Evolutionary conservation across 768 basidiomycete genomes (phyloP).

Genomic region (Hypholoma sublateritium): DNA sequence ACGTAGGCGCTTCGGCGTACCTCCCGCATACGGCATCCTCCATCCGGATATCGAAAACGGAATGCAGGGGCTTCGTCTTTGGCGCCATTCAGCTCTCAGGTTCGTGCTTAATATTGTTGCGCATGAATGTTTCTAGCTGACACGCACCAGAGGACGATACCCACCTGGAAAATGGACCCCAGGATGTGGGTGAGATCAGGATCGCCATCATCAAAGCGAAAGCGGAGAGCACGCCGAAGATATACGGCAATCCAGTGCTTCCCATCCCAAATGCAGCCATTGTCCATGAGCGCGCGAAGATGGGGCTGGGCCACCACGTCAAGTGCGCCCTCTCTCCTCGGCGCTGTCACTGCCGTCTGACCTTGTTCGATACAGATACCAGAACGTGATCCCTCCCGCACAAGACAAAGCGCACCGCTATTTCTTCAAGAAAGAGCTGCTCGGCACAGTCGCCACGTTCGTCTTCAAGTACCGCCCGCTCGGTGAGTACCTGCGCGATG

Average conservation of each 20-base stretch:
- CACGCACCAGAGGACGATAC: slow-evolving; percentile 8
- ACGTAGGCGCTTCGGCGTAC: neutral
- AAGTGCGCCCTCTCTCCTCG: slow-evolving; percentile 8
- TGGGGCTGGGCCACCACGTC: slow-evolving; percentile 21
- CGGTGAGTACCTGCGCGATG: neutral
- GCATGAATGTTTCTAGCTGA: neutral
- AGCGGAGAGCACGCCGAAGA: neutral
- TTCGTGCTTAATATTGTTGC: neutral
- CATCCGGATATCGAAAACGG: neutral
- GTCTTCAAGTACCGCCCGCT: neutral
- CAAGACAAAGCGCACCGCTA: neutral
- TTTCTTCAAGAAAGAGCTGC: neutral
- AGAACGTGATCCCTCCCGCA: neutral
- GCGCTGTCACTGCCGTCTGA: too few species aligned
- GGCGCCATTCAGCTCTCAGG: slow-evolving; percentile 6
- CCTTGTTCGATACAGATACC: too few species aligned
- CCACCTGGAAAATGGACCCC: neutral
- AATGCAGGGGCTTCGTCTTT: slow-evolving; percentile 4
- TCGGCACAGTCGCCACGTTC: neutral
- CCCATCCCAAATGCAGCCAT: neutral
- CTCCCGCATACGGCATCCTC: neutral
- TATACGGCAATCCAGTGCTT: neutral
- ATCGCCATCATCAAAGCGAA: neutral
- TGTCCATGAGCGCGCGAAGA: slow-evolving; percentile 25
- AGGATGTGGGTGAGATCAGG: slow-evolving; percentile 8